phyloP scores from a whole-genome alignment of 2,329 filamentous ascomycete species.

The Ophiostoma piceae region DNA sequence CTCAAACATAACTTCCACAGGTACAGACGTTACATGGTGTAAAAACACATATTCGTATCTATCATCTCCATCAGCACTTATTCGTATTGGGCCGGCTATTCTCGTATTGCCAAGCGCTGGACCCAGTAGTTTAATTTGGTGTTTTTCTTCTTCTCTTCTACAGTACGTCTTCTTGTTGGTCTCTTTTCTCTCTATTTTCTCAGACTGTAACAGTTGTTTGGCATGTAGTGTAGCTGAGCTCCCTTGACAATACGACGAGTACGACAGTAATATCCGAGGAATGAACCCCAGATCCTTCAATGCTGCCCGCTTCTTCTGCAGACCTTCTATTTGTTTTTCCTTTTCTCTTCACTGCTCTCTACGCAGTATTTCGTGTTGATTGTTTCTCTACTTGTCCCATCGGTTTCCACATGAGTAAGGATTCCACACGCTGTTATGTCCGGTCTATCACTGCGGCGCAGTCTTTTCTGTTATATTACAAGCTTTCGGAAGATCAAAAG shows the following conservation, averaged over 20 bases:
- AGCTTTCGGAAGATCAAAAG: neutral
- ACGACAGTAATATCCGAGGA: neutral
- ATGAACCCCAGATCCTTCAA: neutral
- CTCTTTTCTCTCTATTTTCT: neutral
- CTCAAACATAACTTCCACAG: too few relatives aligned
- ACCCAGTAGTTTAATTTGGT: constrained; percentile 12
- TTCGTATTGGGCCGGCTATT: neutral
- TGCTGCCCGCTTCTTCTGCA: neutral
- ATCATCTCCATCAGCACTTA: neutral
- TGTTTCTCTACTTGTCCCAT: neutral
- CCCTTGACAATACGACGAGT: neutral
- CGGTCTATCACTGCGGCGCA: neutral
- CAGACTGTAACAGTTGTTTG: too few relatives aligned
- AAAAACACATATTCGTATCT: neutral
- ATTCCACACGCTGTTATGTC: neutral
- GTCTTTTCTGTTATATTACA: neutral
- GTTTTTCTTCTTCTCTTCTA: neutral
- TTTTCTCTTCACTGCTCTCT: neutral
- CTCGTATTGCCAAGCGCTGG: neutral
- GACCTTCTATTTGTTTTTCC: neutral
- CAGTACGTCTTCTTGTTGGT: too few relatives aligned
- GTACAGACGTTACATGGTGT: too few relatives aligned
- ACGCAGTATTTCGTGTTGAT: neutral
- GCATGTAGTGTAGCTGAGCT: too few relatives aligned
- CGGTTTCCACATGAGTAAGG: neutral